These are phyloP conservation scores for Maudiozyma saulgeensis DNA, from an alignment of 805 yeast genomes.

Conservation along the genomic window DNA sequence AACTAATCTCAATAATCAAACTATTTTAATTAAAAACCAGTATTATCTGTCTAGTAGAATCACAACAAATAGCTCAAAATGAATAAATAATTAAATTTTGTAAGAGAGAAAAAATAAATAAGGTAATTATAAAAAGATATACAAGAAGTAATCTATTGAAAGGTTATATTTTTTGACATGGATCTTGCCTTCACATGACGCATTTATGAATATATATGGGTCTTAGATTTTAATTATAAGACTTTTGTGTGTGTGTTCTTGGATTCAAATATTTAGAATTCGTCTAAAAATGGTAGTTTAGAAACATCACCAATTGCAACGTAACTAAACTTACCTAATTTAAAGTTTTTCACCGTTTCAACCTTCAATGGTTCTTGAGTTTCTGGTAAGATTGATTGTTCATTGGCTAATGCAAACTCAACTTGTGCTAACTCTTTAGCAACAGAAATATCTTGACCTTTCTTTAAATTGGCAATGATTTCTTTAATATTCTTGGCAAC, in stretches of 20 bases:
- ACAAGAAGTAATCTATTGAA: neutral
- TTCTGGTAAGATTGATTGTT: constrained; percentile 13
- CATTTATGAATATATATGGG: neutral
- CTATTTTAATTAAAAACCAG: too few species aligned
- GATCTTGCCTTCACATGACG: too few species aligned
- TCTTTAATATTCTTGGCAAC: constrained; percentile 55
- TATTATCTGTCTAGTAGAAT: too few species aligned
- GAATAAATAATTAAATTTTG: neutral
- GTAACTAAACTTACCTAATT: constrained; percentile 61
- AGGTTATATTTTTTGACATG: too few species aligned
- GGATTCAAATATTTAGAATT: constrained; percentile 42
- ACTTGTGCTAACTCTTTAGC: constrained; percentile 48
- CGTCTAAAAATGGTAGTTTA: constrained; percentile 80
- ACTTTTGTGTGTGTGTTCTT: neutral
- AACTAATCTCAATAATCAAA: too few species aligned
- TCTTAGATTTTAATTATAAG: neutral
- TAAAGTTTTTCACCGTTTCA: constrained; percentile 33
- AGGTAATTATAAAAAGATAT: neutral
- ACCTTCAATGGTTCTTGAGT: constrained; percentile 24
- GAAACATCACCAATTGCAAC: constrained; percentile 86
- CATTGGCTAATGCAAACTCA: constrained; percentile 35
- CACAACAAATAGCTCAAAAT: too few species aligned
- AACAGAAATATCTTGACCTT: constrained; percentile 47
- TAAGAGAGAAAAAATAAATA: neutral
- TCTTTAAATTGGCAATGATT: constrained; percentile 43